Evolutionary conservation across 495 filamentous ascomycete species (phyloP).

Genomic region (Cetradonia linearis): DNA sequence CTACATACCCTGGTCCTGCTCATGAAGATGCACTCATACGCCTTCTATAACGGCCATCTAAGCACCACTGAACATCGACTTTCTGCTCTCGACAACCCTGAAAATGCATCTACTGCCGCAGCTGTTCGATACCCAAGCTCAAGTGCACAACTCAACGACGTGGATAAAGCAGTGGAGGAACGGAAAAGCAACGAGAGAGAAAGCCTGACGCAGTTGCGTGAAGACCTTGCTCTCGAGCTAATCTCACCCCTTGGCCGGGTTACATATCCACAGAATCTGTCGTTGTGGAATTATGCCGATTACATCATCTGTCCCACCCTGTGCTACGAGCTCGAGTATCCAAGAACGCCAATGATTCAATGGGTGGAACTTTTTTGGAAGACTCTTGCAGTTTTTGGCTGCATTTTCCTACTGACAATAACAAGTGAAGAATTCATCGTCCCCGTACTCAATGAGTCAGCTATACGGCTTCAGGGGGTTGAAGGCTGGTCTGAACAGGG

Average conservation of each 20-base stretch:
- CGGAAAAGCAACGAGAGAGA: constrained; percentile 36
- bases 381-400: constrained; percentile 83
- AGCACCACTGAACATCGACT: constrained; percentile 75
- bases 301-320: constrained; percentile 88
- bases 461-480: constrained; percentile 49
- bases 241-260: constrained; percentile 80
- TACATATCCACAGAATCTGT: constrained; percentile 85
- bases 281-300: constrained; percentile 69
- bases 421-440: constrained; percentile 93
- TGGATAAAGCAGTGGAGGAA: constrained; percentile 29
- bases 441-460: constrained; percentile 74
- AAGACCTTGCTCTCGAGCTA: constrained; percentile 81
- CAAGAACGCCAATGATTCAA: constrained; percentile 58
- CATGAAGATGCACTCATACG: constrained; percentile 99
- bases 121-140: constrained; percentile 69
- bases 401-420: constrained; percentile 87
- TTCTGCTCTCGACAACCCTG: constrained; percentile 65
- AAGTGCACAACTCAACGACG: constrained; percentile 31
- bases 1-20: constrained; percentile 81
- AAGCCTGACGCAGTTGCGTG: constrained; percentile 56
- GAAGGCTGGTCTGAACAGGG: constrained; percentile 52
- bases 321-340: constrained; percentile 97
- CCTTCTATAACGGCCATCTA: constrained; percentile 95
- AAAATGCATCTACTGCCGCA: constrained; percentile 53
- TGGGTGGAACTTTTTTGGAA: constrained; percentile 83